Base-by-base conservation (phyloP, 2,329 filamentous ascomycete genomes). In the Macrophomina phaseolina region DNA sequence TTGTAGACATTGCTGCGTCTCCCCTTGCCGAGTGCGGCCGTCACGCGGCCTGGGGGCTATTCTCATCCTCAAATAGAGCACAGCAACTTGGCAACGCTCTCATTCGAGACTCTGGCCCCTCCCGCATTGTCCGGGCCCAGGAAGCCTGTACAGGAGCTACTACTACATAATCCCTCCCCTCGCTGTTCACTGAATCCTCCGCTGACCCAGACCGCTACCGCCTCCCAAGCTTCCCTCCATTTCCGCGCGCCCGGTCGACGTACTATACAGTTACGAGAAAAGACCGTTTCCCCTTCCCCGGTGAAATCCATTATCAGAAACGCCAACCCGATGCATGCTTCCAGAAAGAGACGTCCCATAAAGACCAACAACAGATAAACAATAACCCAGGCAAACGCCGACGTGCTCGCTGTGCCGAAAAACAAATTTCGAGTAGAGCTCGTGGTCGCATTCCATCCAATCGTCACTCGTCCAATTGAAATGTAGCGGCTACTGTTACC, bases 271-370 rank as follows among this genome's bases (percentile, higher is more conserved):
- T 48, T 28, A 48, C 40, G 28, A 40, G 52, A 38, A 46, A 58
- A 48, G 32, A 23, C 14, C 40, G 42, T 36, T 40, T 49, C 30
- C 51, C 30, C 28, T 23, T 11, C 42, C 51, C 12, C 58, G 3
- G 18, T 49, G 16, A 56, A 30, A 48, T n/a, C 36, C 40, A 56
- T 30, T 32, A 34, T 14, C 30, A n/a, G 23, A 49, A 49, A 49
- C 63, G 63, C 63, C 63, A 40, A 36, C 63, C 63, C 63, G 49
- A 58, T 65, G 63, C 52, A 12, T 36, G 52, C 28, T 49, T 11
- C 30, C 45, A 38, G 40, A 51, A 58, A 45, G 36, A n/a, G 38
- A 12, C 11, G 38, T 36, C 18, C 30, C 48, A 16, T 12, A 48
- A n/a, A 38, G n/a, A 34, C 49, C 23, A 30, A 49, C 32, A 23